These are phyloP conservation scores for Penicillium desertorum DNA, from an alignment of 495 filamentous ascomycete species.

Conservation along the genomic window DNA sequence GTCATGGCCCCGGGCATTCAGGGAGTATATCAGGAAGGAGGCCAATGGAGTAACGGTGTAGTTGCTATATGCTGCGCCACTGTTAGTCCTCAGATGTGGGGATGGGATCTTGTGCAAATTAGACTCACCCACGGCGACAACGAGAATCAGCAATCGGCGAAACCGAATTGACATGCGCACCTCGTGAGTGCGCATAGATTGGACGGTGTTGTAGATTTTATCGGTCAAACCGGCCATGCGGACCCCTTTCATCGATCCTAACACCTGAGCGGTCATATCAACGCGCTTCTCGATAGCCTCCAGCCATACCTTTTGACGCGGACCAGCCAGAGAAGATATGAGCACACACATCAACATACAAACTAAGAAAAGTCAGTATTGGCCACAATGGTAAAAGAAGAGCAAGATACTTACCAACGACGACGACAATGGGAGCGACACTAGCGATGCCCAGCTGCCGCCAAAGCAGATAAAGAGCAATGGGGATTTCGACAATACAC, in stretches of 20 bases:
- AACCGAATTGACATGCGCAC: neutral
- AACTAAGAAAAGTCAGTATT: neutral
- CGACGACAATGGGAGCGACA: constrained; percentile 45
- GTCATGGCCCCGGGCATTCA: constrained; percentile 31
- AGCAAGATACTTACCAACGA: constrained; percentile 32
- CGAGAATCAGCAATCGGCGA: neutral
- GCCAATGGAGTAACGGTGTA: constrained; percentile 5
- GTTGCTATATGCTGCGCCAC: constrained; percentile 1
- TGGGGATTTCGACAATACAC: constrained; percentile 47
- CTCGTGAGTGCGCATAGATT: neutral
- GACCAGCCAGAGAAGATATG: constrained; percentile 5
- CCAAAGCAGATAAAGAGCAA: constrained; percentile 53
- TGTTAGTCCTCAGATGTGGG: too few relatives aligned
- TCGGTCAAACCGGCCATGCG: constrained; percentile 51
- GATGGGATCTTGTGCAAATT: too few relatives aligned
- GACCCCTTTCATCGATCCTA: constrained; percentile 53
- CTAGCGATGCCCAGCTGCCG: constrained; percentile 46
- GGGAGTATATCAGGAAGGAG: constrained; percentile 7
- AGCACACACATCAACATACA: constrained; percentile 11
- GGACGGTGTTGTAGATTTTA: constrained; percentile 1
- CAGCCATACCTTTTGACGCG: constrained; percentile 39
- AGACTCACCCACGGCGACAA: constrained; percentile 1
- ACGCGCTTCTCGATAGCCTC: constrained; percentile 50
- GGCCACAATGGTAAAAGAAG: neutral
- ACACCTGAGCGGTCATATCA: constrained; percentile 41